phyloP scores from a whole-genome alignment of 2,329 filamentous ascomycete genomes.

The Aspergillus pseudoterreus region DNA sequence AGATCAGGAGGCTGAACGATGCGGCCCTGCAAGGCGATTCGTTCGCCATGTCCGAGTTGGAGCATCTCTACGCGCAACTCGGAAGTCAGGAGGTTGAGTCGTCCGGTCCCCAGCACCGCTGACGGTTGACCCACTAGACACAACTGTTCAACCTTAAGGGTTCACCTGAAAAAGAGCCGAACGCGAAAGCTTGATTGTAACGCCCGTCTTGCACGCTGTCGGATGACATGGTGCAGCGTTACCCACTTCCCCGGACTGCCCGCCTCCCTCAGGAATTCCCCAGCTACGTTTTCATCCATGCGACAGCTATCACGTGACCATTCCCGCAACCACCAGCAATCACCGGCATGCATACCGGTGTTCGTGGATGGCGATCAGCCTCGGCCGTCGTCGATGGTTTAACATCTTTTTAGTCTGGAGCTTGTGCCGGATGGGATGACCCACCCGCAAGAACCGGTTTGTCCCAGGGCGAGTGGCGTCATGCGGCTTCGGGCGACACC shows the following conservation, averaged over 20 bases:
- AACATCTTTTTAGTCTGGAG: neutral
- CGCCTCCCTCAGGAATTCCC: too few relatives aligned
- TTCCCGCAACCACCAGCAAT: too few relatives aligned
- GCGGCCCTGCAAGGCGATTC: conserved; percentile 35
- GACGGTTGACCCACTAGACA: neutral
- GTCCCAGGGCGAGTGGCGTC: neutral
- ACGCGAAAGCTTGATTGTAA: too few relatives aligned
- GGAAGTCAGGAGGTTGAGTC: conserved; percentile 12
- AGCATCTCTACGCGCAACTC: conserved; percentile 33
- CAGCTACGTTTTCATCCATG: too few relatives aligned
- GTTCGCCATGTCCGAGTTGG: conserved; percentile 31
- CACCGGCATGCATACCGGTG: too few relatives aligned
- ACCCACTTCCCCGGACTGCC: too few relatives aligned
- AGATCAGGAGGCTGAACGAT: conserved; percentile 35
- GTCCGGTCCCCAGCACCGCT: conserved; percentile 9
- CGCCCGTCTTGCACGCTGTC: too few relatives aligned
- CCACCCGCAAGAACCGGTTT: neutral
- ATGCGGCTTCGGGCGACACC: neutral
- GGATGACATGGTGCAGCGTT: too few relatives aligned
- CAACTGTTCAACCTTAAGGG: neutral
- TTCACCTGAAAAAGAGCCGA: too few relatives aligned
- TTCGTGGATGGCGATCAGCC: neutral
- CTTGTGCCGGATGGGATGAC: neutral
- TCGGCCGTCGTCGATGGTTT: neutral
- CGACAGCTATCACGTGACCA: too few relatives aligned